phyloP scores from a whole-genome alignment of 2,329 filamentous ascomycete genomes.

The Fusarium anguioides region DNA sequence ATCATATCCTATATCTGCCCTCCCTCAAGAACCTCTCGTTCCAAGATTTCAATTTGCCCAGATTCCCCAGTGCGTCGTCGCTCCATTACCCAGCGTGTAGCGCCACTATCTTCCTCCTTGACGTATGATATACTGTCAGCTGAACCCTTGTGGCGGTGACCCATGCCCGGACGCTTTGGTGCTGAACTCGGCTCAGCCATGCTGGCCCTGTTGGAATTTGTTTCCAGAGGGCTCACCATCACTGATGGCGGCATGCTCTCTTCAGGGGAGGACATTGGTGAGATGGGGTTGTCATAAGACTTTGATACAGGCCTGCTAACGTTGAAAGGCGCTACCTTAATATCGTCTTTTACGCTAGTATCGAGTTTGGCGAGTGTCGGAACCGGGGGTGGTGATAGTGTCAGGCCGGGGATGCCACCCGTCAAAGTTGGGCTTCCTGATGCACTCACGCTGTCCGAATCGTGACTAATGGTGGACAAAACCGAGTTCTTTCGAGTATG shows the following conservation, averaged over 20 bases:
- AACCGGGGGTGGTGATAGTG: conserved; percentile 42
- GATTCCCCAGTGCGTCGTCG: conserved; percentile 72
- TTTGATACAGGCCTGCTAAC: conserved; percentile 19
- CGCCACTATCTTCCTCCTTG: conserved; percentile 69
- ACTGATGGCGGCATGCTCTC: conserved; percentile 34
- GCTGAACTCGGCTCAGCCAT: conserved; percentile 18
- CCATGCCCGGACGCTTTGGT: conserved; percentile 42
- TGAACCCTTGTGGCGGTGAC: conserved; percentile 66
- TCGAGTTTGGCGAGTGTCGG: conserved; percentile 29
- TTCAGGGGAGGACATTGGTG: conserved; percentile 33
- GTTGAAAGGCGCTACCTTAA: conserved; percentile 17
- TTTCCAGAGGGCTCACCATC: conserved; percentile 38
- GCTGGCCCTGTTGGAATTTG: conserved; percentile 27
- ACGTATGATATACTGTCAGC: conserved; percentile 78
- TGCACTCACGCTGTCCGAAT: conserved; percentile 60
- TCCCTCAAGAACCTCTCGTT: conserved; percentile 71
- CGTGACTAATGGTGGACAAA: conserved; percentile 61
- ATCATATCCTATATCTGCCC: conserved; percentile 55
- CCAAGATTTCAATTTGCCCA: conserved; percentile 73
- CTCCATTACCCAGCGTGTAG: conserved; percentile 76
- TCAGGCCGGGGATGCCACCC: conserved; percentile 51
- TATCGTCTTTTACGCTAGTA: conserved; percentile 20
- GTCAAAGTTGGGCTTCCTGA: conserved; percentile 64
- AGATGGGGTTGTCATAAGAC: conserved; percentile 28
- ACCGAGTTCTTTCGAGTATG: conserved; percentile 62